Conservation (phyloP, 2,329 filamentous ascomycete species). For the Akanthomyces muscarius region DNA sequence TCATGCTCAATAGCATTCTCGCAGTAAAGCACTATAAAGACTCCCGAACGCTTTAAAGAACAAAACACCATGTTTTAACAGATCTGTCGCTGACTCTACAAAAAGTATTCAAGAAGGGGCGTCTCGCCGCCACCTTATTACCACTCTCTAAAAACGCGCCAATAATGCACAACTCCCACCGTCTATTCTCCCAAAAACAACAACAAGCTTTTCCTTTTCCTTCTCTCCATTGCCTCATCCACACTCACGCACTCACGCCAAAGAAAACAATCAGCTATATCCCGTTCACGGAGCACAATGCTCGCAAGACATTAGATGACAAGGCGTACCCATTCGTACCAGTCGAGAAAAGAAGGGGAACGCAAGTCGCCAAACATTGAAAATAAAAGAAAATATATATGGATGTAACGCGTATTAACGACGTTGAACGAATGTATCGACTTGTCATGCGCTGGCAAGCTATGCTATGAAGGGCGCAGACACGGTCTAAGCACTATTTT, state of each 20-base stretch:
- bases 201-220: neutral
- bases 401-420: neutral
- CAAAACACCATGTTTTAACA: slow-evolving; percentile 1
- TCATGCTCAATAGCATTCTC: no score
- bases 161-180: neutral
- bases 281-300: neutral
- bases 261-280: neutral
- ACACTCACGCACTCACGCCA: neutral
- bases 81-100: slow-evolving; percentile 7
- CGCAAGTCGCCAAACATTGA: neutral
- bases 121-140: neutral
- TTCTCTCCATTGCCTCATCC: neutral
- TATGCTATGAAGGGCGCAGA: neutral
- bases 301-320: neutral
- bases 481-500: neutral
- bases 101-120: slow-evolving; percentile 9
- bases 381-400: neutral
- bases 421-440: neutral
- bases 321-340: neutral
- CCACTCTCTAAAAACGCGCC: neutral
- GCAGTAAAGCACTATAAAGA: neutral
- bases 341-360: neutral
- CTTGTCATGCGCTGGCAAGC: neutral
- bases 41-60: neutral
- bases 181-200: neutral